Evolutionary conservation across 2,329 filamentous ascomycete species (phyloP), one percentile per base, ranked within the genome.

Genomic region (Curvularia hawaiiensis): DNA sequence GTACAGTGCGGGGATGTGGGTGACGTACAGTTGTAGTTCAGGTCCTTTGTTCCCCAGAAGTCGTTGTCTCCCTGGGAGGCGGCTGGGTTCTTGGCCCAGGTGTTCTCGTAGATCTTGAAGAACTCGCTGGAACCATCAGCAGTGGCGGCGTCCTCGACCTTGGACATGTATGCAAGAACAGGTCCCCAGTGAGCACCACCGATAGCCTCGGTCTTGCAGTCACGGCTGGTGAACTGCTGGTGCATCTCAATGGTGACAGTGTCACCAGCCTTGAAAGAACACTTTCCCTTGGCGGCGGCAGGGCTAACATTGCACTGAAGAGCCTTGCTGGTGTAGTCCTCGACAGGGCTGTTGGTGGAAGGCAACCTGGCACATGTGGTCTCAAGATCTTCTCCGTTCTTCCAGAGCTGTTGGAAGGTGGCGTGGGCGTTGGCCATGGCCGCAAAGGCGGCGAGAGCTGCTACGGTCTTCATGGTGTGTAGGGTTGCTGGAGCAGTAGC

Each of bases 151-250:
- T 83, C 81, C 18, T 71, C 67, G 12, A 71, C 68, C 56, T 69
- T 67, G 50, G 62, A 59, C 65, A 85, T 80, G 70, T 83, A 85
- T 55, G 81, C 83, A 61, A 83, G 78, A 65, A 85, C 72, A 38
- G 83, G 83, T 9, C 83, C 83, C 72, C 78, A 75, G 76, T 85
- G 83, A 46, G 79, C 67, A 40, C 68, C 68, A 33, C 68, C 68
- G 38, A 71, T 61, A 24, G 59, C 68, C 57, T 71, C 63, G 54
- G 64, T 55, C 3, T 52, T 68, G 61, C 67, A 69, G 33, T 51
- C 46, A 46, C 68, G 66, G 56, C 22, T 56, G 59, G 63, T 67
- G 50, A 65, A 64, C 50, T 71, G 68, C 54, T 71, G 68, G 57
- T 71, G 69, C 69, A 71, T 71, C 58, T 71, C 69, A 33, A 71